Evolutionary conservation across 164 flowering plant species (phyloP).

Genomic region (Magnolia sinica): DNA sequence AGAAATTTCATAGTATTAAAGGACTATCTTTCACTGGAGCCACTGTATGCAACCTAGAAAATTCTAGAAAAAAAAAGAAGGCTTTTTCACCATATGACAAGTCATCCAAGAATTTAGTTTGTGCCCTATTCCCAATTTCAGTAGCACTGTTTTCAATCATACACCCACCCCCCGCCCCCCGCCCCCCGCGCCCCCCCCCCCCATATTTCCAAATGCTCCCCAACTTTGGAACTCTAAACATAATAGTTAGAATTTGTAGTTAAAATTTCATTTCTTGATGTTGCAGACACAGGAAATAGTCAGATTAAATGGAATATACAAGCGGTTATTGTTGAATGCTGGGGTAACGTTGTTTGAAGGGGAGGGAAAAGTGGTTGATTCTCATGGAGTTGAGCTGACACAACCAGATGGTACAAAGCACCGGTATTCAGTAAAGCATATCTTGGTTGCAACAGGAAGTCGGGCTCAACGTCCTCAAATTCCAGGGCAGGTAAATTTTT

Average conservation of each 20-base stretch:
- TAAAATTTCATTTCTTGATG: background rate
- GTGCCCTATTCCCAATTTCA: too few relatives aligned
- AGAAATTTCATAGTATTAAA: too few relatives aligned
- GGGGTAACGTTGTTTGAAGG: slow-evolving; percentile 95
- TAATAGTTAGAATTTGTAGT: too few relatives aligned
- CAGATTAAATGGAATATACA: slow-evolving; percentile 85
- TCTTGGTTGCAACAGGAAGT: slow-evolving; percentile 92
- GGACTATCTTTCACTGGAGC: too few relatives aligned
- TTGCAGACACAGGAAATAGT: slow-evolving; percentile 85
- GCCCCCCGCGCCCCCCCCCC: background rate
- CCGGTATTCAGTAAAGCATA: slow-evolving; percentile 74
- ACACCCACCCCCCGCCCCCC: background rate
- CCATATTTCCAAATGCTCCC: background rate
- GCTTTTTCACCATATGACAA: too few relatives aligned
- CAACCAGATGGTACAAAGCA: slow-evolving; percentile 85
- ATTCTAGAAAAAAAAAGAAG: too few relatives aligned
- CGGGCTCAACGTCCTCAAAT: slow-evolving; percentile 72
- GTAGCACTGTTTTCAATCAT: too few relatives aligned
- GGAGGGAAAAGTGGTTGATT: slow-evolving; percentile 80
- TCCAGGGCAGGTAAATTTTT: slow-evolving; percentile 67
- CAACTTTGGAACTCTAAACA: background rate
- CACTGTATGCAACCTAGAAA: too few relatives aligned
- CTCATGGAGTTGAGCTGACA: slow-evolving; percentile 87
- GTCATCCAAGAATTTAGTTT: too few relatives aligned
- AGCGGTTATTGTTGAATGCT: slow-evolving; percentile 74